Evolutionary conservation across 106 monocot species (phyloP), one percentile per base, ranked within the genome.

Genomic region (Xerophyta viscosa): DNA sequence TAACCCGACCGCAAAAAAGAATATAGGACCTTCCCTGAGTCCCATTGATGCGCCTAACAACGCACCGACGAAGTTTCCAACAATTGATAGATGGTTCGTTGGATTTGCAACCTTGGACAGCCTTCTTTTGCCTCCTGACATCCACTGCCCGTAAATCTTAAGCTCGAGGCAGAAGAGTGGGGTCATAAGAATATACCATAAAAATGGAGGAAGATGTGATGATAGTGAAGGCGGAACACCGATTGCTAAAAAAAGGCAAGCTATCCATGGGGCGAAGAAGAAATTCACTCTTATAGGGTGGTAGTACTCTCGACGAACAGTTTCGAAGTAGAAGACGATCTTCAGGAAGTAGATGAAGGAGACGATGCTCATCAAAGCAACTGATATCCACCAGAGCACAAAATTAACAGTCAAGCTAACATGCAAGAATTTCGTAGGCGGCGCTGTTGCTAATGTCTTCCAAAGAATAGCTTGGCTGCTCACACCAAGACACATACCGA

Each of bases 191-290:
- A 37, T 33, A 56, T 56, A 56, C 65, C 65, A 54, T 0, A 56
- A 0, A 29, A 25, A 1, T n/a, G 29, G 3, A 36, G 18, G 55
- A 36, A 65, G 12, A 45, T 20, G 43, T 31, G 27, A 20, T 0
- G 26, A 30, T 14, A 69, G 6, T 8, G 27, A 24, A 26, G 69
- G 61, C 0, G 69, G 69, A 12, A 61, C 15, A 19, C 69, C 54
- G 15, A 60, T 24, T 27, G 54, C 60, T 14, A 69, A 54, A 31
- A 69, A 54, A 26, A 69, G 43, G 37, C 61, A 69, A 6, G 53
- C 69, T 2, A 69, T 46, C 69, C 69, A 69, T 36, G 69, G 60
- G 2, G 69, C 43, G n/a, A 69, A 60, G 61, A 60, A 69, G 25
- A 61, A 61, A 30, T 69, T 69, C 19, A 69, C 28, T 18, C 69